Evolutionary conservation across 1,284 basidiomycete genomes (phyloP).

Genomic region (Ceratobasidium sp.): DNA sequence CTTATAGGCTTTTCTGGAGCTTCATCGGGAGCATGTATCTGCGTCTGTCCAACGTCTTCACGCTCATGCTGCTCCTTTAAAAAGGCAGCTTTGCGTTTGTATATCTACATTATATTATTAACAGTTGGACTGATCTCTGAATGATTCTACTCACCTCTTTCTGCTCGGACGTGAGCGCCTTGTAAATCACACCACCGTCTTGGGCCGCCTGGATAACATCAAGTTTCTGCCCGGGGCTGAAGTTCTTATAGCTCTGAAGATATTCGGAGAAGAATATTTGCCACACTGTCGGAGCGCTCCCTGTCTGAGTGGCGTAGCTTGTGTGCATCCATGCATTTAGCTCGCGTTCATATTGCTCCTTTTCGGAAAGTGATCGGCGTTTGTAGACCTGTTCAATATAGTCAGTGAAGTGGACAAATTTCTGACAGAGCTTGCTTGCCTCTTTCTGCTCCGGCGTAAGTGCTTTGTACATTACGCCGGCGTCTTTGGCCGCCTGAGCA

Average conservation of each 20-base stretch:
- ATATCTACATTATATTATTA: constrained; percentile 67
- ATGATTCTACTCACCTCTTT: constrained; percentile 75
- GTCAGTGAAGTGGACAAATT: constrained; percentile 21
- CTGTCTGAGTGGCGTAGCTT: too few relatives aligned
- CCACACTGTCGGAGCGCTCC: constrained; percentile 83
- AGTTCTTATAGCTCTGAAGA: constrained; percentile 89
- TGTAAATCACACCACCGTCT: constrained; percentile 93
- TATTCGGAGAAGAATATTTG: constrained; percentile 97
- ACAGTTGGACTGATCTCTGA: background rate
- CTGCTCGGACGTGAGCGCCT: constrained; percentile 80
- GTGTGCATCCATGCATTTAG: constrained; percentile 73
- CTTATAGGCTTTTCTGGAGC: constrained; percentile 96
- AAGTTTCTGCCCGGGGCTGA: constrained; percentile 71
- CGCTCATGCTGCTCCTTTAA: too few relatives aligned
- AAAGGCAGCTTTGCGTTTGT: constrained; percentile 76
- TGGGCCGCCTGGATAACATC: constrained; percentile 97
- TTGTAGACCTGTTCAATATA: constrained; percentile 76
- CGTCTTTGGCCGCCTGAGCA: constrained; percentile 95
- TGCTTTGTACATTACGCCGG: constrained; percentile 89
- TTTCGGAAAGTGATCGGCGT: constrained; percentile 83
- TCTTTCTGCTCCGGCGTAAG: constrained; percentile 86
- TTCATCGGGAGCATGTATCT: too few relatives aligned
- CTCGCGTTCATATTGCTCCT: constrained; percentile 87
- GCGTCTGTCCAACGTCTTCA: too few relatives aligned
- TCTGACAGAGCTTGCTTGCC: constrained; percentile 61